Base-by-base conservation (phyloP, 768 basidiomycete species). In the Serendipita sp. region DNA sequence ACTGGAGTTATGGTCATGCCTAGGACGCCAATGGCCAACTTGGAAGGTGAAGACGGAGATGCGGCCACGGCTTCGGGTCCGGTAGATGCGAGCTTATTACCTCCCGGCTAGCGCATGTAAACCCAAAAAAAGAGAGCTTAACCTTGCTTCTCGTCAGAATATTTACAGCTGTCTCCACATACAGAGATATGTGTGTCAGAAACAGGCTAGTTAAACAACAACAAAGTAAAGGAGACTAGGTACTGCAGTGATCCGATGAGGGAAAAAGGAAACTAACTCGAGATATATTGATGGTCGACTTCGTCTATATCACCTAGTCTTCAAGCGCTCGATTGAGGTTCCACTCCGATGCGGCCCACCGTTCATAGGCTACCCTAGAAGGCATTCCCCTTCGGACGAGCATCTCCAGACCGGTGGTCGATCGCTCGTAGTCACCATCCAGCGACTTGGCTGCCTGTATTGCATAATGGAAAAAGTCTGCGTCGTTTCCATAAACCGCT, bases 1-100 rank as follows among this genome's bases (percentile, higher is more conserved):
- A 93, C 92, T 34, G 94, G 94, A 70, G 75, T 90, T 42, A 99
- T 99, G 95, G 94, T 90, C 3, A 96, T 99, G 89, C 96, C 96
- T 3, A 82, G 96, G 65, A 96, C 96, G 3, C 94, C 95, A 2
- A 88, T 98, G 69, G 71, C 81, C 16, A 75, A 71, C 26, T 65
- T 78, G 61, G 72, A 77, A 26, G 69, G 73, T 0, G 83, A 83
- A 3, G 83, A 83, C 3, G 34, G 34, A 38, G 83, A 82, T 3
- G 72, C 71, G 3, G 73, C 75, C 26, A 81, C 79, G 24, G 82
- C 79, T 51, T 72, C 69, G 24, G 83, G 77, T 48, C 74, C 74
- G n/a, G 79, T 99, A 44, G 96, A 99, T 71, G 86, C 91, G 3
- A 92, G 86, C 68, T 77, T 96, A 43, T 84, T 99, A 2, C 96